Evolutionary conservation across 306 rosid genomes (phyloP).

Genomic region (Rubus parviflorus): DNA sequence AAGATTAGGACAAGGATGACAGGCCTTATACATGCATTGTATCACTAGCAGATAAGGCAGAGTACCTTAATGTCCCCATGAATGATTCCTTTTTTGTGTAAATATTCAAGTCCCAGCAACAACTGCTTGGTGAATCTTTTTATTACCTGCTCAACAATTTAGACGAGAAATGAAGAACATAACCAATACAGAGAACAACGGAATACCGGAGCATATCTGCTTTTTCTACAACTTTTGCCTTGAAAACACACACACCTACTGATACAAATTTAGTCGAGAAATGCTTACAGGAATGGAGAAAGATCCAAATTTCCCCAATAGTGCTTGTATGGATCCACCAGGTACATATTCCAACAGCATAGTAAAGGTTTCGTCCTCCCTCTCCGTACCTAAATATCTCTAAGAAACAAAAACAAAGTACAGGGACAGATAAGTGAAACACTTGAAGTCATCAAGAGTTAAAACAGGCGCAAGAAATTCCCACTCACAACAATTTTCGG

Average conservation of each 20-base stretch:
- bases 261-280: constrained; percentile 27
- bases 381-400: constrained; percentile 92
- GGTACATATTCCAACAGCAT: constrained; percentile 95
- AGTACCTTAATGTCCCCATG: constrained; percentile 95
- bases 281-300: constrained; percentile 89
- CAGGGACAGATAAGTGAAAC: constrained; percentile 27
- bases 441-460: constrained; percentile 10
- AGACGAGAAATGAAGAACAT: constrained; percentile 16
- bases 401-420: constrained; percentile 34
- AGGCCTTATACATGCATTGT: constrained; percentile 7
- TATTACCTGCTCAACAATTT: constrained; percentile 61
- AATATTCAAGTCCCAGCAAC: constrained; percentile 82
- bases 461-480: constrained; percentile 31
- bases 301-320: constrained; percentile 92
- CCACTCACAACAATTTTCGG: constrained; percentile 94
- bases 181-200: not conserved
- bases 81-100: constrained; percentile 91
- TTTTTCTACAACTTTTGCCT: constrained; percentile 16
- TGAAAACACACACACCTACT: constrained; percentile 19
- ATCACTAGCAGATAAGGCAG: constrained; percentile 22
- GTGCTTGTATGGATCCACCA: constrained; percentile 96
- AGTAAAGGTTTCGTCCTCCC: constrained; percentile 85
- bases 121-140: constrained; percentile 83
- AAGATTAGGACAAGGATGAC: not conserved
- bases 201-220: not conserved